phyloP scores from a whole-genome alignment of 208 protist genomes.

The Leishmania guyanensis region DNA sequence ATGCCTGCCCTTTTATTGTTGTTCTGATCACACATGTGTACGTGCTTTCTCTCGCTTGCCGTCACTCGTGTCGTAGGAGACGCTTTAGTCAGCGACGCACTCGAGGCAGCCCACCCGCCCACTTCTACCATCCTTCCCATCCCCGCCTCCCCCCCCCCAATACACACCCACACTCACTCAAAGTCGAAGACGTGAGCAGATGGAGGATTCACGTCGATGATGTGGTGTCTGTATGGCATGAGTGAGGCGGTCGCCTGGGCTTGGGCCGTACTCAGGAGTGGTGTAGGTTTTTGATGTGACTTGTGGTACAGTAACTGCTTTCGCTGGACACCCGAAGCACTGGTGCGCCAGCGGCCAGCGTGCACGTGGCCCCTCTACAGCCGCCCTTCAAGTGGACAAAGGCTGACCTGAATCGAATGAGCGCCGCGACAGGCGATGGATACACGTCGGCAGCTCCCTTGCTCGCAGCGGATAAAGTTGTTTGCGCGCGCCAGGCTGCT shows the following conservation, averaged over 20 bases:
- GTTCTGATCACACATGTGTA: neutral
- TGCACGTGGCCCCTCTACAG: neutral
- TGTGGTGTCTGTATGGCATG: constrained; percentile 1
- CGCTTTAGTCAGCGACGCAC: neutral
- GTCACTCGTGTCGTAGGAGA: neutral
- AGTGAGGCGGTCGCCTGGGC: neutral
- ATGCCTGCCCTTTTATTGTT: neutral
- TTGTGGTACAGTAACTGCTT: constrained; percentile 3
- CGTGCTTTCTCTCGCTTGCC: neutral
- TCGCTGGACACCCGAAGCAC: neutral
- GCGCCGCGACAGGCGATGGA: neutral
- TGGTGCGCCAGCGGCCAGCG: constrained; percentile 9
- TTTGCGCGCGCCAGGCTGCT: neutral
- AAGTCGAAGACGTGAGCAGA: neutral
- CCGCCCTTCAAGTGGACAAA: neutral
- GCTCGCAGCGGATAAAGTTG: neutral
- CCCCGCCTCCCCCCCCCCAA: neutral
- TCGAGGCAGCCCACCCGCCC: neutral
- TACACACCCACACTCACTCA: constrained; percentile 1
- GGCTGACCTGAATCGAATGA: constrained; percentile 2
- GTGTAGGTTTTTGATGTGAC: constrained; percentile 11
- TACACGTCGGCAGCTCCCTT: neutral
- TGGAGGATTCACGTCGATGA: neutral
- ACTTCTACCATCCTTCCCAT: neutral
- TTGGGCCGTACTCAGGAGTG: constrained; percentile 6